Evolutionary conservation across 108 stramenopile genomes (phyloP), one percentile per base, ranked within the genome.

Genomic region (Skeletonema menzelii): DNA sequence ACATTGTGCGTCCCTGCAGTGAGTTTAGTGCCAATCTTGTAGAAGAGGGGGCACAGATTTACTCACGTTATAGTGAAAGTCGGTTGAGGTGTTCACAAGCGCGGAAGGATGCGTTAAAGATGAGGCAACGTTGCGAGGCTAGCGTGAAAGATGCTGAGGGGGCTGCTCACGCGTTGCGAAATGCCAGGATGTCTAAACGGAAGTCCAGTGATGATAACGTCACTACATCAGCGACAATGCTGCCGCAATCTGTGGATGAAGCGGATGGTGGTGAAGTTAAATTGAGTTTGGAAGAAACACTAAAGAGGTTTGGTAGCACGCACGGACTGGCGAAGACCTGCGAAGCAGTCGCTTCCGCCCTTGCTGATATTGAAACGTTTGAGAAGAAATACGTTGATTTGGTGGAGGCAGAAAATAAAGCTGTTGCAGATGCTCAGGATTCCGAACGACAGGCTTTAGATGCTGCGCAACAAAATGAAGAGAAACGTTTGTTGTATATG

Each of bases 361-460:
- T 81, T 19, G 56, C 85, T 14, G 84, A 77, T 42, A 74, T 86
- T 15, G 63, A 83, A 47, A 1, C 46, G 15, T 66, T 71, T 2
- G 72, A 84, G 40, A 47, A 3, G 17, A 37, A 77, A 63, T 92
- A 92, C 62, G 31, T 56, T 8, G 57, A 46, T 10, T 56, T 65
- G 42, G 87, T 88, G 5, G 38, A 67, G 32, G 34, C 72, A 34
- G 91, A 89, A 34, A 89, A 92, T 65, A 47, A 47, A 8, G 73
- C 74, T 14, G 87, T 88, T 2, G 22, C 42, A 20, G 59, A 70
- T 14, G 76, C 77, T 0, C 77, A 82, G 69, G 68, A 73, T 31
- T 69, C 84, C 20, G 91, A 92, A 70, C 55, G 14, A 4, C 63
- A 70, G 22, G 87, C 82, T 42, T 65, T 92, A 17, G 83, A 87